phyloP scores from a whole-genome alignment of 805 yeast species.

The Kodamaea kakaduensis region DNA sequence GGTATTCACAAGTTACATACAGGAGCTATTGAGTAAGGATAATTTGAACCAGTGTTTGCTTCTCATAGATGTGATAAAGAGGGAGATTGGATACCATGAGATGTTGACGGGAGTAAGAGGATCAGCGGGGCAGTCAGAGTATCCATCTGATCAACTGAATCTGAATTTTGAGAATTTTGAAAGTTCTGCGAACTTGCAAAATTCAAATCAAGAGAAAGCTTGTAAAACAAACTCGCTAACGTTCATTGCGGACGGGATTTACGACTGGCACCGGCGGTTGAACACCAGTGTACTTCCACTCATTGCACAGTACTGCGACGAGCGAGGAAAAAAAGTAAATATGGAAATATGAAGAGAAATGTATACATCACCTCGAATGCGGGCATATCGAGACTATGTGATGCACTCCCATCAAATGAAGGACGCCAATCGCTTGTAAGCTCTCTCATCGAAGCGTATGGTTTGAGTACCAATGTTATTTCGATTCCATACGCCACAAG shows the following conservation, averaged over 20 bases:
- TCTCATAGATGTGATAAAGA: conserved; percentile 14
- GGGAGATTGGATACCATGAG: conserved; percentile 8
- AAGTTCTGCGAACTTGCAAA: too few species aligned
- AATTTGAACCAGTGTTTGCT: conserved; percentile 17
- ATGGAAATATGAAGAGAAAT: conserved; percentile 10
- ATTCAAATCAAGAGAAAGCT: background rate
- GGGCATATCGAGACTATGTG: conserved; percentile 23
- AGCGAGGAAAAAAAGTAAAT: conserved; percentile 3
- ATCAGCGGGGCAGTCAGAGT: too few species aligned
- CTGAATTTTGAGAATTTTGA: too few species aligned
- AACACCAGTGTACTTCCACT: conserved; percentile 6
- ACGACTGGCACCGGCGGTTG: conserved; percentile 18
- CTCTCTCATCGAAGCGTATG: conserved; percentile 40
- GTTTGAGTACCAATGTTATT: conserved; percentile 26
- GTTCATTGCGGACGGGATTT: conserved; percentile 13
- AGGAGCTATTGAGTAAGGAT: conserved; percentile 15
- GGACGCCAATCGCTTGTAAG: conserved; percentile 47
- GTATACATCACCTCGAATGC: conserved; percentile 22
- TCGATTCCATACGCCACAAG: conserved; percentile 22
- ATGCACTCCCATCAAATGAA: conserved; percentile 49
- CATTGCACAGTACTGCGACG: conserved; percentile 3
- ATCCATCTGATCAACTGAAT: conserved; percentile 4
- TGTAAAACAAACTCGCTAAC: conserved; percentile 1
- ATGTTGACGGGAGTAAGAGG: too few species aligned
- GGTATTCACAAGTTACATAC: conserved; percentile 18